Base-by-base conservation (phyloP, 257 asterid species). In the Solanum corneliomulleri region DNA sequence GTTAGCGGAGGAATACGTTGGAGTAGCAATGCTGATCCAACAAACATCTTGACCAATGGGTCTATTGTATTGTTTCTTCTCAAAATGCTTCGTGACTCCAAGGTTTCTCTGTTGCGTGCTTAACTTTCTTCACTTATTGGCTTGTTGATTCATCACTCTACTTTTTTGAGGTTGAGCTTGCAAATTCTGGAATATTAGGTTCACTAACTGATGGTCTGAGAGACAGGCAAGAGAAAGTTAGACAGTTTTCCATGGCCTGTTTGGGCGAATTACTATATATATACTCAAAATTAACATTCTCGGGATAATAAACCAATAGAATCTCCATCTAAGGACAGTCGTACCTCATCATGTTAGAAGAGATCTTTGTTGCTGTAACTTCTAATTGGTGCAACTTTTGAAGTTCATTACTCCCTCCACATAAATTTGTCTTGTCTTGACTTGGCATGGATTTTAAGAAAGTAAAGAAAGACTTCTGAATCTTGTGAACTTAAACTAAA, bases 231-330 rank as follows among this genome's bases (percentile, higher is more conserved):
- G 98, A 96, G 90, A 95, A 95, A 85, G 98, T 97, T 85, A 92
- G 99, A 91, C 91, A 98, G 92, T 97, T 95, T 91, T 96, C 99
- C 80, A 96, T 97, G 99, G 98, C n/a, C 76, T 98, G 98, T 39
- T 33, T 96, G 89, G 99, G 99, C 13, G 98, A 97, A 91, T 89
- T 97, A 92, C 93, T 97, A 68, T 96, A 97, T 89, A 93, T 97
- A 99, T 85, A 97, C 99, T 87, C 96, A 95, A 85, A 92, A 82
- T 85, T 98, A 96, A 89, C 93, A 95, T 62, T 86, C 91, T 44
- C 93, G 88, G 89, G 95, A 92, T 87, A 90, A 90, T 56, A 92
- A 70, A 83, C 93, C 96, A 44, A 94, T 94, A 88, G 99, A 95
- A 88, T 93, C 98, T 90, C 97, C 98, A 88, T 94, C 94, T n/a